Evolutionary conservation across 2,329 filamentous ascomycete species (phyloP), one percentile per base, ranked within the genome.

Genomic region (Knufia petricola): DNA sequence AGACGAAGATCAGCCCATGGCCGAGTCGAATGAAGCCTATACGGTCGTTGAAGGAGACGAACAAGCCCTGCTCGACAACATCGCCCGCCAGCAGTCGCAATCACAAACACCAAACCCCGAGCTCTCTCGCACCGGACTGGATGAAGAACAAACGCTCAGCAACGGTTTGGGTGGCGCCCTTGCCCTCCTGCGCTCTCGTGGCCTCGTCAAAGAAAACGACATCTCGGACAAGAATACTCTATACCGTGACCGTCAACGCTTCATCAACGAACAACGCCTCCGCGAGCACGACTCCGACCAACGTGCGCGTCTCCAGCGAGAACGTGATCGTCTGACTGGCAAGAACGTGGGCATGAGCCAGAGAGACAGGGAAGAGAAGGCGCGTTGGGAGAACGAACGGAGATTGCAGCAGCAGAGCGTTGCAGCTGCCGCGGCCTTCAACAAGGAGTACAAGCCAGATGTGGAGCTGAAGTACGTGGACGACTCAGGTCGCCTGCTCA

Each of bases 391-490:
- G 54, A 47, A 54, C 55, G 43, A 56, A 51, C 43, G 53, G 46
- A 39, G 55, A 47, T 13, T 47, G 52, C 39, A 49, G 40, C 43
- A 58, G 53, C 21, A 48, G 50, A 13, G 52, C 49, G 8, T 85
- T 31, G 78, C 85, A 59, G 77, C 94, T 65, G 86, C 87, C 1
- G 86, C 94, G 54, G 78, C 94, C 55, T 96, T 90, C 72, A 84
- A 84, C 60, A 79, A 81, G 50, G 82, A 85, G 55, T 96, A 96
- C 73, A 87, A 86, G 67, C 92, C 92, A 3, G 87, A 85, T 58
- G 85, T 98, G 26, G 80, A 95, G 61, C 76, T 98, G 56, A 87
- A 85, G 62, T 95, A 98, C 62, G 79, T 85, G 37, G 92, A 98
- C 64, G 90, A 95, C 48, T 79, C 83, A 63, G 92, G 94, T 8